Base-by-base conservation (phyloP, 2,329 filamentous ascomycete species). In the Aspergillus aculeatinus region DNA sequence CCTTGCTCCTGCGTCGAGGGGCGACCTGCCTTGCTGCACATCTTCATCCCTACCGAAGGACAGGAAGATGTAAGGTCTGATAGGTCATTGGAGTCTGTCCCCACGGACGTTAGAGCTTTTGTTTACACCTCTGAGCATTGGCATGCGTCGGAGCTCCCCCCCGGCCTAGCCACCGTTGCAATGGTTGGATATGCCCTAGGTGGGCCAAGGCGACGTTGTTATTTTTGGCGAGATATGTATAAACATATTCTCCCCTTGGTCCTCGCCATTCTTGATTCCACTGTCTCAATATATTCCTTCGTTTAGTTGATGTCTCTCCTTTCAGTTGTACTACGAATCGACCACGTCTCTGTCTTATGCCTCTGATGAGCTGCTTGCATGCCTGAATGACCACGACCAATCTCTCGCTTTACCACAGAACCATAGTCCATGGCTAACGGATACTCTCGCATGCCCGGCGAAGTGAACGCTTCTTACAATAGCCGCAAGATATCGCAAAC, bases 381-480 rank as follows among this genome's bases (percentile, higher is more conserved):
- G 39, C 33, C 47, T 62, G 51, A 59, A 59, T 60, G 48, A 60
- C 51, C 31, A 42, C 29, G 44, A 25, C 27, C n/a, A 48, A 50
- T 39, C 44, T 21, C 29, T 55, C 49, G 47, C 50, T 53, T 42
- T 55, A 58, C 48, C 49, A 65, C 62, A 62, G 62, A 66, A 70
- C 60, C 66, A 66, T 62, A 74, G 71, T 70, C 71, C 73, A 77
- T 77, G 74, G 74, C 72, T 74, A 66, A 66, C 70, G 68, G 71
- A 68, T 70, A 69, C 60, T 54, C 65, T 64, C 65, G 69, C 61
- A 64, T 70, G 67, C 68, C 72, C 59, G 69, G 72, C 66, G 72
- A 74, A 60, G 65, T 72, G 63, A 70, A 72, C 67, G 71, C 68
- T 64, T 66, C 70, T 59, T 67, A 68, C 53, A 67, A 67, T 60